Base-by-base conservation (phyloP, 352 stramenopile species). In the Pythium brachiatum region DNA sequence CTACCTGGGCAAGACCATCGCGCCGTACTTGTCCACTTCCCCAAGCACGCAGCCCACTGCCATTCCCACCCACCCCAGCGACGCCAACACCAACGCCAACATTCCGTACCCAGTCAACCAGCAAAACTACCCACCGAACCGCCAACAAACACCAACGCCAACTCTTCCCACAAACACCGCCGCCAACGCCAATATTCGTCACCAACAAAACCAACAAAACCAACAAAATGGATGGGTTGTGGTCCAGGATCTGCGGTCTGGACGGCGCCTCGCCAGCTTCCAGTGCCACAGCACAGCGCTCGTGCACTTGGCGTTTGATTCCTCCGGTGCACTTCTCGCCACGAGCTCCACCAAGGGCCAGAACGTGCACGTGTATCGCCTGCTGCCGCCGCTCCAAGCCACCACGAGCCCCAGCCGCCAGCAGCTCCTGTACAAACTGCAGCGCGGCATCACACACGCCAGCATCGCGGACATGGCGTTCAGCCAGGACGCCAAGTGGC, bases 301-400 rank as follows among this genome's bases (percentile, higher is more conserved):
- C 43, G 84, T 92, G 38, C 79, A 80, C 26, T 47, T 96, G 18
- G 78, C 82, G 43, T 86, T 96, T 38, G 84, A 96, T 61, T 78
- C 76, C 31, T 89, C 79, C 4, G 88, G 88, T n/a, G 57, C 80
- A 2, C 59, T 96, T 38, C 68, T 96, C 21, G 85, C 85, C 2
- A 90, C 86, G 27, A 89, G 83, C 54, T 95, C 88, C 11, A 84
- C 69, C 3, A 94, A 95, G 50, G 88, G 88, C 12, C 88, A 96
- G 68, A 94, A 91, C 53, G 70, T 96, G 31, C 83, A 96, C 61
- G 80, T 96, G 0, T 94, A 92, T 53, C 79, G 86, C 2, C 64
- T 96, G 15, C 56, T 90, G 3, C 82, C 83, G 7, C 81, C 84
- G 1, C 64, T 93, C 23, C 75, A 79, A 44, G 57, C 59, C 2